Evolutionary conservation across 352 stramenopile genomes (phyloP), one percentile per base, ranked within the genome.

Genomic region (Phytophthora cryptogea): DNA sequence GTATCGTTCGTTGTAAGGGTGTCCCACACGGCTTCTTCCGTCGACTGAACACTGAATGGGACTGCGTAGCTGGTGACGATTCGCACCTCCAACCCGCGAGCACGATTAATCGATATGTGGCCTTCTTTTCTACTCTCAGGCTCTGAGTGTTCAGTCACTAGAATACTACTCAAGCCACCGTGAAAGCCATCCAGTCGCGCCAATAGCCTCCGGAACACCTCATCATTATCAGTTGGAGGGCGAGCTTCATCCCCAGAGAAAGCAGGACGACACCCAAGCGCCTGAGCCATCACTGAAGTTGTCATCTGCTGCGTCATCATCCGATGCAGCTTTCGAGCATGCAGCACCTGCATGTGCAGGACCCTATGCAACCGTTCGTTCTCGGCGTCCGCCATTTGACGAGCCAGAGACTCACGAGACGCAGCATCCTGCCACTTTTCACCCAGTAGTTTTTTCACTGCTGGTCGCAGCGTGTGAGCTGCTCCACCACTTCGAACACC

Each of bases 351-450:
- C 23, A 51, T 56, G 23, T 30, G 49, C 23, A 69, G 9, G 2
- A 60, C n/a, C n/a, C 17, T 60, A 23, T 56, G 61, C 9, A 69
- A 44, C 30, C 47, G 33, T 16, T 55, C 48, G 32, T 69, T 59
- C 23, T 65, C 47, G 20, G 37, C 14, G 4, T 37, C 44, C 23
- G 61, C 33, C 16, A 55, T 48, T 46, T 65, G 41, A 27, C 61
- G 54, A 36, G 43, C 47, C 4, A 57, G 6, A 8, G 54, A 69
- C 26, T 60, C 54, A 3, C 61, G 61, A 33, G 40, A 53, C 4
- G 61, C 54, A 4, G 47, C 43, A 30, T 60, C 54, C 43, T 60
- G 37, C 61, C 61, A 69, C 9, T 54, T 65, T 9, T 60, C 54
- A 16, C 30, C 26, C 14, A 55, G 42, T 26, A 56, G 16, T 11